Evolutionary conservation across 768 basidiomycete species (phyloP), one percentile per base, ranked within the genome.

Genomic region (Clitopilus hobsonii): DNA sequence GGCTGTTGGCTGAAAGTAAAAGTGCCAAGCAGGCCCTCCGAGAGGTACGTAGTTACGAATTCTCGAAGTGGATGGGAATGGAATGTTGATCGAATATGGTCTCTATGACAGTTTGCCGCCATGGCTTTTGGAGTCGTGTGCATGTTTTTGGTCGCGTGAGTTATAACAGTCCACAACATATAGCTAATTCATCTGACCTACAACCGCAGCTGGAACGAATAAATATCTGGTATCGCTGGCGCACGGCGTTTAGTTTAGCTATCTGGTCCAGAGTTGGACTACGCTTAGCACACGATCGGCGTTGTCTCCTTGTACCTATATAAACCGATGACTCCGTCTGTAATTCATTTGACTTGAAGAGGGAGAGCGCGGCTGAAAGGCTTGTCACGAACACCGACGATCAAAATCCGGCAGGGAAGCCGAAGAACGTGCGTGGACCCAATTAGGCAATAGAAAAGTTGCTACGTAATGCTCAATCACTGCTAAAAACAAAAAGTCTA

Each of bases 91-190:
- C 32, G 49, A 52, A 29, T 49, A 47, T 56, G 54, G 48, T 54
- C 49, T 54, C 47, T 53, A 51, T 69, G 60, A 58, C 69, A 95
- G 92, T 94, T 95, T 72, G 87, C 79, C 56, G 93, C 92, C 56
- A 95, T 96, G 93, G 83, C 83, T 49, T 81, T 96, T 68, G 93
- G 93, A 26, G 93, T 95, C 61, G 67, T 81, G 65, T 94, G 92
- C 76, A 96, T 96, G 93, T 87, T 92, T 69, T 68, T 89, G 66
- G 91, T 93, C 67, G 91, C 91, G 89, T 93, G 80, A 84, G 89
- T 82, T 60, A 51, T 51, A 26, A 64, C 51, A 58, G 36, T 3
- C 48, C 26, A 11, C 51, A n/a, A 14, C 56, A 11, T 7, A 18
- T 27, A 8, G 14, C 13, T 23, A 32, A 24, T 55, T 5, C 5